Percentiles rank a stretch among this genome's conserved stretches.
phyloP scores from a whole-genome alignment of 1,284 basidiomycete genomes.

The Pholiota adiposa region DNA sequence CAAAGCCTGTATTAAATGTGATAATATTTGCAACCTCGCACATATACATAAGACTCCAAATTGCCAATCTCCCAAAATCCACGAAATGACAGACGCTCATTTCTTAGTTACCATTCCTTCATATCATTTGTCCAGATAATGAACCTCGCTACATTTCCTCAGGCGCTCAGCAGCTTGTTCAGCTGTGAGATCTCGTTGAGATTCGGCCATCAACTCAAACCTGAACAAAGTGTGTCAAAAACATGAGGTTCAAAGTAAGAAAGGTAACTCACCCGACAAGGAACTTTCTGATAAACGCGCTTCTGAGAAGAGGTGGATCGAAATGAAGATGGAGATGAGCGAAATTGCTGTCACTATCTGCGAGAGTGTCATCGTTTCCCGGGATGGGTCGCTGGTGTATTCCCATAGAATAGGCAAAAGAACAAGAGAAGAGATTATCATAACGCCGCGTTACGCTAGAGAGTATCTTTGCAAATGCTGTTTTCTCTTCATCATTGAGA shows the following conservation, averaged over 20 bases:
- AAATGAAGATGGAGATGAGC: conserved; percentile 93
- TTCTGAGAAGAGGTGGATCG: conserved; percentile 85
- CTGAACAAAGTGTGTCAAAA: no score
- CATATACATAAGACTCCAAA: no score
- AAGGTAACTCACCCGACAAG: conserved; percentile 85
- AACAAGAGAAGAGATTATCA: conserved; percentile 85
- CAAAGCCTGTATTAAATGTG: no score
- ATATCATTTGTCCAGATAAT: conserved; percentile 44
- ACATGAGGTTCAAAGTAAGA: no score
- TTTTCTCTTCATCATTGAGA: conserved; percentile 64
- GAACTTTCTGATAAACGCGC: conserved; percentile 87
- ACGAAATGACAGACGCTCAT: no score
- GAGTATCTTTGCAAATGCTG: conserved; percentile 67
- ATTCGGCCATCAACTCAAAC: conserved; percentile 92
- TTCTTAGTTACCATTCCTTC: no score
- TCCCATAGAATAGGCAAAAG: conserved; percentile 98
- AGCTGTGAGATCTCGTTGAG: conserved; percentile 89
- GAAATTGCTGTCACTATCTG: conserved; percentile 51
- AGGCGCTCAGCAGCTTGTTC: conserved; percentile 85
- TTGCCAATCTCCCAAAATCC: no score
- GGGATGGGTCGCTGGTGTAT: conserved; percentile 83
- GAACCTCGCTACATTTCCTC: conserved; percentile 39
- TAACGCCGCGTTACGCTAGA: conserved; percentile 75
- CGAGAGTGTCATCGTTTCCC: conserved; percentile 22
- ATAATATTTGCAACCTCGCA: no score